Evolutionary conservation across 75 land plant species (phyloP).

Genomic region (Sequoiadendron giganteum): DNA sequence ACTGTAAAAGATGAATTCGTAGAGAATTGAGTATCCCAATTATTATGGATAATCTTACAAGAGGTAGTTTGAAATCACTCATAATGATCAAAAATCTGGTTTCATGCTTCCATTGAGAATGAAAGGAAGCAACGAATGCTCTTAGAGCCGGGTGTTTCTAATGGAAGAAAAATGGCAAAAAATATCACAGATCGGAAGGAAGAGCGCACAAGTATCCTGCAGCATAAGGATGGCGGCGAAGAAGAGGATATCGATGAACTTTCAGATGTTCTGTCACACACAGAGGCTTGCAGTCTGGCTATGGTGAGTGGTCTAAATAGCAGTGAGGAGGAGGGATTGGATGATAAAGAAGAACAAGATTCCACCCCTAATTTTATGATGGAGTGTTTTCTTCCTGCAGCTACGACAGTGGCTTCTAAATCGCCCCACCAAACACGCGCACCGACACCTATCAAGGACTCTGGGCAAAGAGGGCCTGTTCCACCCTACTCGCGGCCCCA

Average conservation of each 20-base stretch:
- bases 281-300: slow-evolving; percentile 2
- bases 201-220: too few species aligned
- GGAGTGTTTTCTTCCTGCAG: slow-evolving; percentile 10
- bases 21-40: not conserved
- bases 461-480: too few species aligned
- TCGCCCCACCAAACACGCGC: not conserved
- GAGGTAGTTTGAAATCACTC: not conserved
- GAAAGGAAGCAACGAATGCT: not conserved
- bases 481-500: too few species aligned
- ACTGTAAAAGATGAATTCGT: not conserved
- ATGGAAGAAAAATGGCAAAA: not conserved
- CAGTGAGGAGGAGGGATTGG: not conserved
- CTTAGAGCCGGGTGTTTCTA: not conserved
- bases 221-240: not conserved
- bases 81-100: not conserved
- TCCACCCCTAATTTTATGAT: not conserved
- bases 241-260: not conserved
- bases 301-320: not conserved
- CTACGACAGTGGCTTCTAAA: not conserved
- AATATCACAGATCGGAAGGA: not conserved
- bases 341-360: not conserved
- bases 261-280: not conserved
- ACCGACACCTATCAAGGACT: too few species aligned
- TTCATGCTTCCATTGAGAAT: not conserved
- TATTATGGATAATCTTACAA: not conserved